Evolutionary conservation across 345 rosid species (phyloP).

Genomic region (Excoecaria cochinchinensis): DNA sequence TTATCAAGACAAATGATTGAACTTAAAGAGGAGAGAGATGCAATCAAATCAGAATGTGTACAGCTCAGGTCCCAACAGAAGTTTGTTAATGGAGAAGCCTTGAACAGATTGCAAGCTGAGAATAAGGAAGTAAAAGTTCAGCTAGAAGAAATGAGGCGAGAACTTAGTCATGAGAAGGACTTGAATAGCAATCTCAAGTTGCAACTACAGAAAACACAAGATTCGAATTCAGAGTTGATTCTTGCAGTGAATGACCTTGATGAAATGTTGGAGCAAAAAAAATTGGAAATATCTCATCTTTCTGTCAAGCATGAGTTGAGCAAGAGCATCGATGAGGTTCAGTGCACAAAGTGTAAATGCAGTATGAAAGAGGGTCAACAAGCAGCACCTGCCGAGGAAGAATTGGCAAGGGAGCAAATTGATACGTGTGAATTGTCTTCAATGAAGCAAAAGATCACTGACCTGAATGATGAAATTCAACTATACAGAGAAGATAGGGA

Average conservation of each 20-base stretch:
- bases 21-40: constrained; percentile 71
- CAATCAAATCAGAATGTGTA: constrained; percentile 49
- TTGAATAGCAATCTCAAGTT: constrained; percentile 58
- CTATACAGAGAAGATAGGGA: constrained; percentile 22
- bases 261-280: constrained; percentile 63
- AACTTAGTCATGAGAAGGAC: constrained; percentile 69
- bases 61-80: constrained; percentile 53
- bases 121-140: constrained; percentile 57
- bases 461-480: constrained; percentile 26
- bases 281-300: constrained; percentile 37
- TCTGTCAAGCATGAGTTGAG: constrained; percentile 17
- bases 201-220: constrained; percentile 89
- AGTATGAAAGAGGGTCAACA: constrained; percentile 33
- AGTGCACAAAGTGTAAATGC: constrained; percentile 27
- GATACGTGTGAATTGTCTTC: constrained; percentile 15
- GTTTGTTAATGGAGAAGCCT: constrained; percentile 23
- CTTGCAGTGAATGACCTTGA: constrained; percentile 89
- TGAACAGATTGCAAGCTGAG: constrained; percentile 52
- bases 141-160: constrained; percentile 72
- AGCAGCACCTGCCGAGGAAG: constrained; percentile 25
- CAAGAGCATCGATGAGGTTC: constrained; percentile 34
- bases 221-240: constrained; percentile 82
- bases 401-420: constrained; percentile 17
- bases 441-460: constrained; percentile 23
- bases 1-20: constrained; percentile 23